Evolutionary conservation across 192 early-diverging fungal genomes (phyloP).

Genomic region (Coemansia javaensis): DNA sequence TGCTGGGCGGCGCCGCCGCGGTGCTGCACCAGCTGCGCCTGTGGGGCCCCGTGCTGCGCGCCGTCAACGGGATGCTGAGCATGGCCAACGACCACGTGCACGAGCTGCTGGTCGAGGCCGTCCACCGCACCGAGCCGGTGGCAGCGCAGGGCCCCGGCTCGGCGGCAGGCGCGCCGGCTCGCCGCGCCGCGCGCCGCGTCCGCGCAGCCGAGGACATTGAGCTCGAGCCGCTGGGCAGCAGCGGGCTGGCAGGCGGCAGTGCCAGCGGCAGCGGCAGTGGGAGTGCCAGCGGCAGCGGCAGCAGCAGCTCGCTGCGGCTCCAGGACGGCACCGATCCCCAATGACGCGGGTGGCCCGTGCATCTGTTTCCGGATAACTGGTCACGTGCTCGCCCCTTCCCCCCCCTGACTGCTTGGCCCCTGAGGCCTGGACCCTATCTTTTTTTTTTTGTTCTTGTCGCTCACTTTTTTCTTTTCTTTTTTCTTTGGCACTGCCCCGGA

Average conservation of each 20-base stretch:
- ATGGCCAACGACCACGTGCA: slow-evolving; percentile 51
- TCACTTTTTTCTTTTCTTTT: not conserved
- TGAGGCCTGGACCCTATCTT: not conserved
- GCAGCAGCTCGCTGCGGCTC: too few relatives aligned
- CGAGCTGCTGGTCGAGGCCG: slow-evolving; percentile 43
- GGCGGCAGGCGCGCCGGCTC: too few relatives aligned
- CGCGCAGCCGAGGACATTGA: slow-evolving; percentile 17
- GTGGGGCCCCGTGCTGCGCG: slow-evolving; percentile 59
- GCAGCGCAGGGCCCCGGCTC: too few relatives aligned
- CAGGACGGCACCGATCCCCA: too few relatives aligned
- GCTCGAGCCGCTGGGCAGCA: slow-evolving; percentile 19
- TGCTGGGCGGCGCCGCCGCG: slow-evolving; percentile 57
- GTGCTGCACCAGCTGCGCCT: slow-evolving; percentile 64
- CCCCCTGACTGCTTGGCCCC: not conserved
- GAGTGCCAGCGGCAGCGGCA: too few relatives aligned
- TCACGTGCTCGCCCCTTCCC: not conserved
- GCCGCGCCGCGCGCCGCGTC: not conserved
- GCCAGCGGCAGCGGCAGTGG: not conserved
- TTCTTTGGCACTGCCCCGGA: too few relatives aligned
- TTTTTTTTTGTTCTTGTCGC: not conserved
- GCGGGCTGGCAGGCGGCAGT: not conserved
- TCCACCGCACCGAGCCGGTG: slow-evolving; percentile 49
- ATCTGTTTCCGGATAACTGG: too few relatives aligned
- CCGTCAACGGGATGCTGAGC: slow-evolving; percentile 28
- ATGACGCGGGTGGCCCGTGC: too few relatives aligned